A percentile compares a stretch with the other conserved stretches of the same genome.
Conservation (phyloP, 768 basidiomycete genomes). For the Fomitopsis pulvina region DNA sequence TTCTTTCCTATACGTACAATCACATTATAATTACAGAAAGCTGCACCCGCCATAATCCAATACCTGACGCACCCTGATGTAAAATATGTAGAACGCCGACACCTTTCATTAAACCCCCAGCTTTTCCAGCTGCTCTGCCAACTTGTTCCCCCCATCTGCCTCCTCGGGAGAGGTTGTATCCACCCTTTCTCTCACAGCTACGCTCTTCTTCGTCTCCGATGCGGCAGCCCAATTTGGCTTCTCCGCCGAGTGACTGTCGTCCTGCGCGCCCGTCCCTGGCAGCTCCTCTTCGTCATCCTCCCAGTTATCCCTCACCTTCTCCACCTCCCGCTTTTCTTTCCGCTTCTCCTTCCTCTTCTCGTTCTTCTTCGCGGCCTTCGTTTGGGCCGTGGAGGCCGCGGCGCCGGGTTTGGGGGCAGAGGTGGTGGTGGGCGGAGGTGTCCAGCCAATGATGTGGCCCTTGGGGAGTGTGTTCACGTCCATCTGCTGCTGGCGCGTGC, state of each 20-base stretch:
- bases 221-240: conserved; percentile 18
- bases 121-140: conserved; percentile 50
- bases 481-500: conserved; percentile 67
- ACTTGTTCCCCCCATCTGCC: conserved; percentile 23
- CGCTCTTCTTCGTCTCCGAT: conserved; percentile 11
- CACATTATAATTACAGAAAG: conserved; percentile 3
- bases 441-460: conserved; percentile 82
- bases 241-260: conserved; percentile 21
- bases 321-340: conserved; percentile 40
- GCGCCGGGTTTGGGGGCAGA: conserved; percentile 22
- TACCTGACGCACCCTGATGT: conserved; percentile 5
- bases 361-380: conserved; percentile 62
- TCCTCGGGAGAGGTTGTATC: conserved; percentile 3
- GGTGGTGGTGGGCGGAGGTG: conserved; percentile 40
- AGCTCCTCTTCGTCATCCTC: conserved; percentile 62
- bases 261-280: conserved; percentile 14
- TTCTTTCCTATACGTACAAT: not conserved
- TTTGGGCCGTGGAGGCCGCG: conserved; percentile 26
- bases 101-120: conserved; percentile 43
- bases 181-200: not conserved
- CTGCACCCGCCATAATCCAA: conserved; percentile 9
- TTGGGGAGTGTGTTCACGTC: conserved; percentile 60
- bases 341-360: conserved; percentile 76
- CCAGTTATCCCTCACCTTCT: conserved; percentile 67
- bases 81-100: conserved; percentile 7